phyloP scores from a whole-genome alignment of 2,329 filamentous ascomycete species.

The Nemania sp. region DNA sequence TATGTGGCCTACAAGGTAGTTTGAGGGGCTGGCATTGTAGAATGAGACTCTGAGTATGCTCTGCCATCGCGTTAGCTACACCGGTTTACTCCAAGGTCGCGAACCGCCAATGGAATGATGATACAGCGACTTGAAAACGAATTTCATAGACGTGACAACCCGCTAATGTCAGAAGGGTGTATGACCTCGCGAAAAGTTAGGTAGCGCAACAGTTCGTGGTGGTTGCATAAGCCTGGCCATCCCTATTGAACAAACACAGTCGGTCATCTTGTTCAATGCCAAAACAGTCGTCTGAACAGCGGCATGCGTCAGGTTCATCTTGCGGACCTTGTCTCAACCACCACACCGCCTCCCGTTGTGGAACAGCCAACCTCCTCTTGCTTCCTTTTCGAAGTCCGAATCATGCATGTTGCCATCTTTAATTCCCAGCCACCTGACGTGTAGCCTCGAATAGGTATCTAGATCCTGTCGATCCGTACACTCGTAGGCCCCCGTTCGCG shows the following conservation, averaged over 20 bases:
- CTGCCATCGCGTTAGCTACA: too few species aligned
- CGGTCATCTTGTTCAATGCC: background rate
- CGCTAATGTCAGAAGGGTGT: background rate
- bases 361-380: background rate
- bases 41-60: too few species aligned
- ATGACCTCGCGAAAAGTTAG: background rate
- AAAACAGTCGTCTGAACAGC: background rate
- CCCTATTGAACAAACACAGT: background rate
- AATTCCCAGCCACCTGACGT: background rate
- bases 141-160: too few species aligned
- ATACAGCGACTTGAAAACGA: too few species aligned
- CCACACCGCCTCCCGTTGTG: conserved; percentile 12
- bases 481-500: background rate
- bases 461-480: background rate
- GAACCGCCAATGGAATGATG: too few species aligned
- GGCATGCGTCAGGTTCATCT: background rate
- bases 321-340: background rate
- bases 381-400: background rate
- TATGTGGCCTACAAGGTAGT: too few species aligned
- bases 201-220: background rate
- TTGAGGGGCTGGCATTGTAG: too few species aligned
- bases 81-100: too few species aligned
- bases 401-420: background rate
- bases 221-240: background rate
- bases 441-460: background rate